These are phyloP conservation scores for Geotrichum aggregatum DNA, from an alignment of 1,139 yeast species.

Conservation along the genomic window DNA sequence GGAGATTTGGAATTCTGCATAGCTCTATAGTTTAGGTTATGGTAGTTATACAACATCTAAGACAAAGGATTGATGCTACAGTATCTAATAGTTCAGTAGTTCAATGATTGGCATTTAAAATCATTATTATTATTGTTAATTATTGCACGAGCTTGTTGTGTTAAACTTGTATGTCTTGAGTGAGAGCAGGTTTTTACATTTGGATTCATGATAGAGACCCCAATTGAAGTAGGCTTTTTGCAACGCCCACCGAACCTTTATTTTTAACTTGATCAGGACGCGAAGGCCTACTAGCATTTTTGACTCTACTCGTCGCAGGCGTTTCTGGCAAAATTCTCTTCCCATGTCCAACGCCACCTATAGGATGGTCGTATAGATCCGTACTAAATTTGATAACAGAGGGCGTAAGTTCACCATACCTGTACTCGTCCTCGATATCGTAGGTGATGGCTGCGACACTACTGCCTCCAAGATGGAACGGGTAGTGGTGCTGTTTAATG, in stretches of 20 bases:
- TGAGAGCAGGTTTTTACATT: too few relatives aligned
- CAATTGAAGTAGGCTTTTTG: constrained; percentile 44
- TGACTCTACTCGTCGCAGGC: background rate
- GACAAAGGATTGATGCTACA: too few relatives aligned
- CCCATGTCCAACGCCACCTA: too few relatives aligned
- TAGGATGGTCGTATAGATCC: too few relatives aligned
- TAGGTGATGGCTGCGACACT: too few relatives aligned
- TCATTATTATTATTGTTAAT: background rate
- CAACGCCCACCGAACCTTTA: constrained; percentile 44
- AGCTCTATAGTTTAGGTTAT: too few relatives aligned
- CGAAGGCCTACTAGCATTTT: too few relatives aligned
- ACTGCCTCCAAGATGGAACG: constrained; percentile 14
- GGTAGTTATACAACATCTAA: too few relatives aligned
- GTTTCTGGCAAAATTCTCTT: constrained; percentile 40
- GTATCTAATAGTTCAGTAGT: too few relatives aligned
- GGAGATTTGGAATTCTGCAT: constrained; percentile 46
- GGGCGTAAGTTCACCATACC: background rate
- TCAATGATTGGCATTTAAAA: background rate
- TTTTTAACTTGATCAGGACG: too few relatives aligned
- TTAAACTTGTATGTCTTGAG: too few relatives aligned
- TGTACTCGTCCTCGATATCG: background rate
- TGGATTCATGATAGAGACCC: constrained; percentile 28
- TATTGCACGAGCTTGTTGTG: background rate
- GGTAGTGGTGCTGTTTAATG: constrained; percentile 11
- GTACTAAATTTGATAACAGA: too few relatives aligned